A percentile compares a stretch with the other conserved stretches of the same genome.
phyloP scores from a whole-genome alignment of 257 asterid genomes.

The Nicotiana tomentosiformis region DNA sequence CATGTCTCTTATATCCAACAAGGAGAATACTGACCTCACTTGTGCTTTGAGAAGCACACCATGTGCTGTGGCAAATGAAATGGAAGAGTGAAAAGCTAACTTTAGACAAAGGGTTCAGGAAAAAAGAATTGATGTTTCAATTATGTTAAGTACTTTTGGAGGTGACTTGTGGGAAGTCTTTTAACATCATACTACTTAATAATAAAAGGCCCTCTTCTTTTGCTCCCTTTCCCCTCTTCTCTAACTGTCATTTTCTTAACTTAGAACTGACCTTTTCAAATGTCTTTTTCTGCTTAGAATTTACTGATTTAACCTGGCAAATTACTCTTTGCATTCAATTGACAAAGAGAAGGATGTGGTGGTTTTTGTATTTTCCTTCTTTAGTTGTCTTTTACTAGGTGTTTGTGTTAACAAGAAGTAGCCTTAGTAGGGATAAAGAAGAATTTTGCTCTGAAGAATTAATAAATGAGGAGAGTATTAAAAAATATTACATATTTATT shows the following conservation, averaged over 20 bases:
- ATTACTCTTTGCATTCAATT: constrained; percentile 1
- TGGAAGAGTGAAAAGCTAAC: constrained; percentile 38
- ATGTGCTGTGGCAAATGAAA: constrained; percentile 41
- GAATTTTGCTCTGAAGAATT: too few relatives aligned
- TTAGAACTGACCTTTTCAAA: constrained; percentile 34
- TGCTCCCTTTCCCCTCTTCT: constrained; percentile 10
- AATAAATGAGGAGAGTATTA: too few relatives aligned
- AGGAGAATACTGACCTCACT: constrained; percentile 21
- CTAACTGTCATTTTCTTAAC: constrained; percentile 38
- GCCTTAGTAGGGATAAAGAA: too few relatives aligned
- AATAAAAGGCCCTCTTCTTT: constrained; percentile 10
- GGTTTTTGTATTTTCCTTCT: neutral
- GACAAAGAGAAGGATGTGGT: neutral
- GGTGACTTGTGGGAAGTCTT: constrained; percentile 22
- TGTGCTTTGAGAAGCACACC: constrained; percentile 39
- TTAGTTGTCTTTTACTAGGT: neutral
- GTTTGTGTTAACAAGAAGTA: neutral
- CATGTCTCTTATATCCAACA: constrained; percentile 23
- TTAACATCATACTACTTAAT: neutral
- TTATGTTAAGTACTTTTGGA: constrained; percentile 29
- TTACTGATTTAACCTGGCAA: constrained; percentile 3
- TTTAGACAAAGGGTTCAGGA: neutral
- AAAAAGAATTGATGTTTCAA: constrained; percentile 34
- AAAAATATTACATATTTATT: too few relatives aligned
- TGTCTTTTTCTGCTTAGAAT: constrained; percentile 22